Conservation (phyloP, 805 yeast genomes). For the Candida arabinofermentans region DNA sequence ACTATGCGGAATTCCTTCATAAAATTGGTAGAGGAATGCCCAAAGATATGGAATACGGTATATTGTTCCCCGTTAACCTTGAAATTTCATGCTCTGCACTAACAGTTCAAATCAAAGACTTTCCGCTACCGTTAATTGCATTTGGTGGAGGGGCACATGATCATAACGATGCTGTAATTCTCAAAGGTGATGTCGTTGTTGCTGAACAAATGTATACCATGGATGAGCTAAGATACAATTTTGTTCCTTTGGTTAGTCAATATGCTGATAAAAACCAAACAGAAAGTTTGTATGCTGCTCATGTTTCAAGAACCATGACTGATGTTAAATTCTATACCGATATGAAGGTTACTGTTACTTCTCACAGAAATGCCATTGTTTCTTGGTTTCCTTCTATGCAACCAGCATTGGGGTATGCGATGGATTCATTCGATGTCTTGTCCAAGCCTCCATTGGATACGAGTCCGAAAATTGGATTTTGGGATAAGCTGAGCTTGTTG, state of each 20-base stretch:
- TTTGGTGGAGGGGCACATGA: conserved; percentile 45
- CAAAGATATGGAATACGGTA: conserved; percentile 45
- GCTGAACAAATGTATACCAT: conserved; percentile 61
- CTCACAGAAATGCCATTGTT: conserved; percentile 46
- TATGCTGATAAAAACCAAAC: conserved; percentile 21
- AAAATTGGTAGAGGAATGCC: conserved; percentile 51
- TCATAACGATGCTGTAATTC: conserved; percentile 27
- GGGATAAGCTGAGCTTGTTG: conserved; percentile 62
- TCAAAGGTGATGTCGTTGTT: conserved; percentile 49
- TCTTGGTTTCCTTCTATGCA: conserved; percentile 65
- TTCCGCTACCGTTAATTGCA: conserved; percentile 53
- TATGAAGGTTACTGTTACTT: conserved; percentile 40
- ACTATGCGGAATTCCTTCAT: conserved; percentile 41
- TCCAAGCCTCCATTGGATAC: conserved; percentile 70
- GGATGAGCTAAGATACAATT: conserved; percentile 33
- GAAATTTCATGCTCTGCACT: conserved; percentile 41
- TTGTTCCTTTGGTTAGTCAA: conserved; percentile 47
- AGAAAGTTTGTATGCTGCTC: conserved; percentile 54
- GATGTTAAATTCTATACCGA: conserved; percentile 56
- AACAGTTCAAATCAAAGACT: conserved; percentile 47
- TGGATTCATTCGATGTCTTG: conserved; percentile 61
- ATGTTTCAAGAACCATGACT: conserved; percentile 58
- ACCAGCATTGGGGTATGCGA: conserved; percentile 55
- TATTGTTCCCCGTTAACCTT: conserved; percentile 47
- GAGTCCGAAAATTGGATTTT: conserved; percentile 60